Evolutionary conservation across 2,329 filamentous ascomycete species (phyloP), one percentile per base, ranked within the genome.

Genomic region (Trichoderma sp.): DNA sequence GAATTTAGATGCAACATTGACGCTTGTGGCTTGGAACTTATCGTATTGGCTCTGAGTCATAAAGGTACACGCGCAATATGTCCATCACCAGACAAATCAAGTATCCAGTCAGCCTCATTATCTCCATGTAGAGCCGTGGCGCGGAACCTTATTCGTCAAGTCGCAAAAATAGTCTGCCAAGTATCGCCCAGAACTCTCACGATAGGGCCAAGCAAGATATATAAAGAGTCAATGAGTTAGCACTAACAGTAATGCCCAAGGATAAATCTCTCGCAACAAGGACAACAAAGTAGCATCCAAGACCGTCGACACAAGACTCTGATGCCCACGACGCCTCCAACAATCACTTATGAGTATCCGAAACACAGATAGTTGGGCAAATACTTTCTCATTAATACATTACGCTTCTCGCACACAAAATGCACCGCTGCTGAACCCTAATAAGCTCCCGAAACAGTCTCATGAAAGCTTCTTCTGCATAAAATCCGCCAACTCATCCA

Each of bases 401-500:
- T 55, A 34, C 59, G 13, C 59, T n/a, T 14, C 21, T 18, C 49
- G 39, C 7, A 30, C 4, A 21, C 7, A 13, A 10, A 14, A 13
- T 30, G 46, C 28, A 16, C 51, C 60, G 28, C 13, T 6, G 32
- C 13, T 10, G n/a, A 5, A 43, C 24, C 26, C 24, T 2, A 34
- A 28, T 2, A 24, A 28, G 34, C 6, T 21, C n/a, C 11, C 21
- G 26, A 39, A 7, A 39, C 18, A n/a, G 34, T 10, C 14, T 65
- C 61, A 65, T 34, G 76, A 76, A 14, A 77, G 37, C 66, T 74
- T 77, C 76, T 77, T 77, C 70, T 77, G 77, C 78, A 80, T 85
- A 75, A 92, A 76, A 60, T 83, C 85, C 0, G 84, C 84, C 77
- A 97, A 82, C 83, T 98, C 96, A 75, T 97, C 94, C 70, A 99